phyloP scores from a whole-genome alignment of 306 rosid species.

The Quercus robur region DNA sequence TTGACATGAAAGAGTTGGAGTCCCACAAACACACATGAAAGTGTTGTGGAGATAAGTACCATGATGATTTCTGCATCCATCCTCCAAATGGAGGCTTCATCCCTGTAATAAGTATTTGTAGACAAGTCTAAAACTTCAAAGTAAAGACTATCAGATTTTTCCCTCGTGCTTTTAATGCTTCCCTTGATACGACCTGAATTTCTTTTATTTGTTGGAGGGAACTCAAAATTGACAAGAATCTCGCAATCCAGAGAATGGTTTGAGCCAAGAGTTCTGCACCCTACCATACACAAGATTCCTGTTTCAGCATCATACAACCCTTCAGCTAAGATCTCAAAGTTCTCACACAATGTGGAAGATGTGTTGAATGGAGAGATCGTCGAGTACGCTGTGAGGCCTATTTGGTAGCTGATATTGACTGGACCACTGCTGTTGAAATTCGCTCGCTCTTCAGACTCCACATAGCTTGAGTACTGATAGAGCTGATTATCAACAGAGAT shows the following conservation, averaged over 20 bases:
- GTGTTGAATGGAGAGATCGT: slow-evolving; percentile 7
- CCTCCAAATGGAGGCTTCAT: slow-evolving; percentile 33
- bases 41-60: slow-evolving; percentile 45
- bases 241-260: slow-evolving; percentile 44
- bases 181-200: slow-evolving; percentile 25
- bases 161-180: slow-evolving; percentile 49
- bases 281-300: slow-evolving; percentile 70
- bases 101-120: slow-evolving; percentile 12
- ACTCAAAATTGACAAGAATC: slow-evolving; percentile 46
- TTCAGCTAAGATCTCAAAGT: neutral
- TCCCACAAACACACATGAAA: slow-evolving; percentile 35
- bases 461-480: neutral
- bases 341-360: neutral
- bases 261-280: slow-evolving; percentile 36
- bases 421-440: neutral
- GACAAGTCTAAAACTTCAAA: slow-evolving; percentile 35
- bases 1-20: too few species aligned
- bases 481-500: slow-evolving; percentile 29
- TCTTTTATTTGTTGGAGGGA: slow-evolving; percentile 28
- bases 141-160: slow-evolving; percentile 42
- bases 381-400: neutral
- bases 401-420: slow-evolving; percentile 20
- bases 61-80: slow-evolving; percentile 49
- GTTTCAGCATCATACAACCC: slow-evolving; percentile 35
- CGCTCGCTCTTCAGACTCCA: neutral